A percentile compares a stretch with the other conserved stretches of the same genome.
These are phyloP conservation scores for Schizosaccharomyces versatilis DNA, from an alignment of 1,139 yeast species.

Conservation along the genomic window DNA sequence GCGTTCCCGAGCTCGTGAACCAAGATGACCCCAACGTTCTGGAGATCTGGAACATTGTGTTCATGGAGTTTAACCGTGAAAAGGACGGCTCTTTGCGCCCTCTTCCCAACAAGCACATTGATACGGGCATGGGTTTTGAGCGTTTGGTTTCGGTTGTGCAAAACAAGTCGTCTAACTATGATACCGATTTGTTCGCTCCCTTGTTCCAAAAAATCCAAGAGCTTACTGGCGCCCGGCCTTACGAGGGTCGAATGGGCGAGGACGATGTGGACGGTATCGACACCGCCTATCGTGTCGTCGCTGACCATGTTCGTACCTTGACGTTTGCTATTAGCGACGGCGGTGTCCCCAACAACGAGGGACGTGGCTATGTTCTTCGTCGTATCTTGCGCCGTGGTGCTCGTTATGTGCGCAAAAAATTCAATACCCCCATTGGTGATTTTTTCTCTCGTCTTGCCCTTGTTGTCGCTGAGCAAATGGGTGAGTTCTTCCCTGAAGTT, in stretches of 20 bases:
- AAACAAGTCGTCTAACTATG: conserved; percentile 76
- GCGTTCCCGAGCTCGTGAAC: conserved; percentile 73
- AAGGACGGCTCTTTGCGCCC: conserved; percentile 58
- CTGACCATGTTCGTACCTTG: conserved; percentile 93
- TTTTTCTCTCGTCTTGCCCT: conserved; percentile 86
- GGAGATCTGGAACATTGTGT: conserved; percentile 94
- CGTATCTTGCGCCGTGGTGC: conserved; percentile 95
- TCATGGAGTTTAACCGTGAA: conserved; percentile 90
- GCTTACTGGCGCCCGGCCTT: conserved; percentile 78
- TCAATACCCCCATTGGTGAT: conserved; percentile 83
- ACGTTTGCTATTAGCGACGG: conserved; percentile 94
- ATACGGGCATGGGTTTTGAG: conserved; percentile 97
- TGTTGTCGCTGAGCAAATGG: conserved; percentile 71
- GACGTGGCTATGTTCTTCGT: conserved; percentile 93
- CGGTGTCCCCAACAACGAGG: conserved; percentile 97
- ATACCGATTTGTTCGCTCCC: conserved; percentile 88
- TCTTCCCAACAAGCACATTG: conserved; percentile 83
- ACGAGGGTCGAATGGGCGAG: conserved; percentile 74
- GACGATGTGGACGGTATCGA: conserved; percentile 89
- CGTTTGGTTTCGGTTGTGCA: conserved; percentile 86
- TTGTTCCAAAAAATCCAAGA: conserved; percentile 67
- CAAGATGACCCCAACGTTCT: conserved; percentile 93
- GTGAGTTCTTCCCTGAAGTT: conserved; percentile 69
- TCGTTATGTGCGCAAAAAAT: conserved; percentile 85
- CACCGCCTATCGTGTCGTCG: conserved; percentile 92